phyloP scores from a whole-genome alignment of 1,284 basidiomycete species.

The Microbotryum lychnidis-dioicae region DNA sequence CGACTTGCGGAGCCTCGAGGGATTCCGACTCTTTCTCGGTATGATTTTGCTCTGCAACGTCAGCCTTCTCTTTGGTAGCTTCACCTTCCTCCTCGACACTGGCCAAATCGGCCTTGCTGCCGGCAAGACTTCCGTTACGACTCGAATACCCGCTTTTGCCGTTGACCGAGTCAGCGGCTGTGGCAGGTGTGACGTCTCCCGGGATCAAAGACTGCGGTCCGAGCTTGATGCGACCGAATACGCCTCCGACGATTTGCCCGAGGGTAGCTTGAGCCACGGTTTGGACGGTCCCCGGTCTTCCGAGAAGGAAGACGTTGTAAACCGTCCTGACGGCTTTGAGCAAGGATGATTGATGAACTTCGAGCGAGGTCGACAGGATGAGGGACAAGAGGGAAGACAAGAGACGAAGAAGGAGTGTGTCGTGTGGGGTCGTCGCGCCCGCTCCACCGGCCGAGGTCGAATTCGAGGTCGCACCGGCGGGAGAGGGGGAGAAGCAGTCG shows the following conservation, averaged over 20 bases:
- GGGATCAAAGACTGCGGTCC: not conserved
- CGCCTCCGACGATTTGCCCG: constrained; percentile 93
- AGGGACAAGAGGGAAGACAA: constrained; percentile 85
- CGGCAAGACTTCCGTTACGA: constrained; percentile 9
- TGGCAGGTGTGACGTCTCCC: not conserved
- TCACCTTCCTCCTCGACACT: constrained; percentile 20
- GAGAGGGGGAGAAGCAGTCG: constrained; percentile 60
- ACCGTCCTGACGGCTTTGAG: constrained; percentile 92
- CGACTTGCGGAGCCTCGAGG: too few relatives aligned
- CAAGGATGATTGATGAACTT: constrained; percentile 84
- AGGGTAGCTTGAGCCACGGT: constrained; percentile 93
- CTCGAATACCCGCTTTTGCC: constrained; percentile 3
- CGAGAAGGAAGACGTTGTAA: constrained; percentile 90
- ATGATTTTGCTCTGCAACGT: not conserved
- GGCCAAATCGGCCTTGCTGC: constrained; percentile 18
- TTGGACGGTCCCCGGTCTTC: constrained; percentile 80
- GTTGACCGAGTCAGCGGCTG: not conserved
- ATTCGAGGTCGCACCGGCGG: constrained; percentile 45
- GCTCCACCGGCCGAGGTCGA: constrained; percentile 16
- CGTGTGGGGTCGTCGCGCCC: constrained; percentile 26
- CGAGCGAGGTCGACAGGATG: constrained; percentile 62
- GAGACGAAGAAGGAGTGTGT: constrained; percentile 77
- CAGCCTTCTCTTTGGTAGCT: not conserved
- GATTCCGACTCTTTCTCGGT: constrained; percentile 10
- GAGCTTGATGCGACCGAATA: constrained; percentile 60